These are phyloP conservation scores for Dictyostelium purpureum DNA, from an alignment of 78 protist genomes.

Conservation along the genomic window DNA sequence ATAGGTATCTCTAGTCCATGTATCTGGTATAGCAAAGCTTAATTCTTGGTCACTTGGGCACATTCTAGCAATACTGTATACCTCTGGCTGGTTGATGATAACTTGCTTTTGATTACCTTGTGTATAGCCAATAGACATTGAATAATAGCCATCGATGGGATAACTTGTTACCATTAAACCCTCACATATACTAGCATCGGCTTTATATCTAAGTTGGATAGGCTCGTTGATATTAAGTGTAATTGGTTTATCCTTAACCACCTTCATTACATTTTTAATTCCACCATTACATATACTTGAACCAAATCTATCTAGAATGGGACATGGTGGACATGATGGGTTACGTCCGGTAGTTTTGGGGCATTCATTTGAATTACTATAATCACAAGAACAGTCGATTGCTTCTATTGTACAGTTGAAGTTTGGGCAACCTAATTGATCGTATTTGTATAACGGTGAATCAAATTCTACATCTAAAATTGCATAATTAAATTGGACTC, in stretches of 20 bases:
- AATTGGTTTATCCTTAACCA: not conserved
- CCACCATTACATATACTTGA: not conserved
- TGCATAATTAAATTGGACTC: slow-evolving; percentile 22
- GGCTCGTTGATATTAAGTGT: not conserved
- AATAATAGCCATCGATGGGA: not conserved
- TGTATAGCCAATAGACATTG: not conserved
- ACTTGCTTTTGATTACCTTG: not conserved
- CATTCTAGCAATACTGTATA: not conserved
- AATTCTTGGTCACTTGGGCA: slow-evolving; percentile 64
- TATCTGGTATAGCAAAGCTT: not conserved
- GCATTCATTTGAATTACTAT: slow-evolving; percentile 6
- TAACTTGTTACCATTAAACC: not conserved
- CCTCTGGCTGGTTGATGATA: not conserved
- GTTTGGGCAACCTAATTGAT: slow-evolving; percentile 27
- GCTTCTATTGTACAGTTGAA: slow-evolving; percentile 5
- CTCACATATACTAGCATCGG: not conserved
- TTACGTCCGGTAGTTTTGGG: not conserved
- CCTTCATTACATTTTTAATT: not conserved
- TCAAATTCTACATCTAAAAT: slow-evolving; percentile 39
- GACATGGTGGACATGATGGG: slow-evolving; percentile 4
- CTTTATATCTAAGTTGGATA: slow-evolving; percentile 28
- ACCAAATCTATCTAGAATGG: not conserved
- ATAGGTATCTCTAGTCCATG: slow-evolving; percentile 34
- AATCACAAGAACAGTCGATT: slow-evolving; percentile 46
- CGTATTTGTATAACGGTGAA: not conserved